Percentiles rank a stretch among this genome's conserved stretches.
Conservation (phyloP, 805 yeast species). For the Priceomyces carsonii region DNA sequence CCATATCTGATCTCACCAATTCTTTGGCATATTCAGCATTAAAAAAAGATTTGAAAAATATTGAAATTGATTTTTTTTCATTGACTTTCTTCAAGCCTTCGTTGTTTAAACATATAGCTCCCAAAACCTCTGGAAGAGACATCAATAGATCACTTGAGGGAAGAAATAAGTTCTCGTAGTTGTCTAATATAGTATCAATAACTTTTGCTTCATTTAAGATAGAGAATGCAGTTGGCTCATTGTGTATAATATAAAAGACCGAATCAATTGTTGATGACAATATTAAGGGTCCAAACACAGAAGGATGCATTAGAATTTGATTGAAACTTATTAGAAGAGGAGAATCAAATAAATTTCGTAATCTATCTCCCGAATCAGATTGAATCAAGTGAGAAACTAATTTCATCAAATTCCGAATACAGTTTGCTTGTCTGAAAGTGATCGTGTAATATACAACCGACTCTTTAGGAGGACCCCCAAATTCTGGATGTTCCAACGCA, state of each 20-base stretch:
- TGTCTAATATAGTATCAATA: slow-evolving; percentile 61
- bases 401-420: slow-evolving; percentile 52
- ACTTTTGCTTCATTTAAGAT: slow-evolving; percentile 75
- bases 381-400: slow-evolving; percentile 63
- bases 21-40: slow-evolving; percentile 52
- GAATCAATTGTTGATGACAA: slow-evolving; percentile 62
- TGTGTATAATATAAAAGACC: slow-evolving; percentile 72
- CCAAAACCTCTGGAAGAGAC: slow-evolving; percentile 71
- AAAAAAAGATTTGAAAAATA: slow-evolving; percentile 52
- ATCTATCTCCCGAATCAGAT: slow-evolving; percentile 79
- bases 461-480: slow-evolving; percentile 55
- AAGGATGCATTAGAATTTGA: slow-evolving; percentile 55
- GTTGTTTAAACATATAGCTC: slow-evolving; percentile 77
- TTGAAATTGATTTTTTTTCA: slow-evolving; percentile 33
- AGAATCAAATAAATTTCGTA: slow-evolving; percentile 84
- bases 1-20: slow-evolving; percentile 48
- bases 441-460: slow-evolving; percentile 52
- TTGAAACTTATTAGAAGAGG: slow-evolving; percentile 66
- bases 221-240: slow-evolving; percentile 86
- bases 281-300: slow-evolving; percentile 66
- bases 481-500: slow-evolving; percentile 59
- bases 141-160: slow-evolving; percentile 59
- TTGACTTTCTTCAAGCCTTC: slow-evolving; percentile 66
- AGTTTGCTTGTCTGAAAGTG: slow-evolving; percentile 59
- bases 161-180: slow-evolving; percentile 55